phyloP scores from a whole-genome alignment of 139 green algal species.

The Coccomyxa sp. region DNA sequence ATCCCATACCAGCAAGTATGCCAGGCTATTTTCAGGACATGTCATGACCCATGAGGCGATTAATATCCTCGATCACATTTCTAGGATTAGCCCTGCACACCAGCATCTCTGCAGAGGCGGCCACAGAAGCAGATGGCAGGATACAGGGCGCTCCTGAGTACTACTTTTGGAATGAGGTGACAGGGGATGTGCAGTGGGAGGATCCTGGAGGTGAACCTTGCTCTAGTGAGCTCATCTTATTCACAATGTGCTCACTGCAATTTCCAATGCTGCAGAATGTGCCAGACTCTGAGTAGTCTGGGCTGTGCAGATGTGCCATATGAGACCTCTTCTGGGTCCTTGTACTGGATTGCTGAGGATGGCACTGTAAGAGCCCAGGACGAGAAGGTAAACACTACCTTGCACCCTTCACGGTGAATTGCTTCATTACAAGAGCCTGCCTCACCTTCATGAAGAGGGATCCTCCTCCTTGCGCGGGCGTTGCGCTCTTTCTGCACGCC shows the following conservation, averaged over 20 bases:
- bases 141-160: no score
- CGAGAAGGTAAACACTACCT: neutral
- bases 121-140: no score
- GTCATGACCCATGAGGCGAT: no score
- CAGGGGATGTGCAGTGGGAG: slow-evolving; percentile 16
- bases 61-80: no score
- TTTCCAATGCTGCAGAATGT: neutral
- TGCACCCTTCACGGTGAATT: no score
- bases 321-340: neutral
- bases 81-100: no score
- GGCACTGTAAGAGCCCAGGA: neutral
- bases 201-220: slow-evolving; percentile 19
- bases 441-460: neutral
- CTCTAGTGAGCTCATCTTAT: neutral
- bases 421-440: neutral
- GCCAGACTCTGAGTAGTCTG: neutral
- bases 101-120: no score
- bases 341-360: neutral
- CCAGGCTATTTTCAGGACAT: no score
- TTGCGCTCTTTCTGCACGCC: no score
- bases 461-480: no score
- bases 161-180: slow-evolving; percentile 23
- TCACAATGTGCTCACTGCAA: neutral
- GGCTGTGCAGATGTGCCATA: neutral
- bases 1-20: no score